These are phyloP conservation scores for Moelleriella libera DNA, from an alignment of 2,329 filamentous ascomycete genomes.

Conservation along the genomic window DNA sequence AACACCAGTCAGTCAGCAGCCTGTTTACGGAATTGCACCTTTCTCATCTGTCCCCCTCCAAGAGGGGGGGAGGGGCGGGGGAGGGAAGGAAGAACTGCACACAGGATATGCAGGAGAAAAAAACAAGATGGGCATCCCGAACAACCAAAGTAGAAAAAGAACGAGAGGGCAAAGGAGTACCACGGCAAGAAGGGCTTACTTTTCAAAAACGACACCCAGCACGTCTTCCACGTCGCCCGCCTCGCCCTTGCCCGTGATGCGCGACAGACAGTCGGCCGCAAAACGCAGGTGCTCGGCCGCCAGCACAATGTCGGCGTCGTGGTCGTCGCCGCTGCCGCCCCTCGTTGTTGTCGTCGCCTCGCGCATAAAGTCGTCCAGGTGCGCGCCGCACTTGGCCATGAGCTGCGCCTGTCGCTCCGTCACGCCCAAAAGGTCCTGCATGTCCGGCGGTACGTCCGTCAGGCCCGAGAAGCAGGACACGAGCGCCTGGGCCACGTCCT, in stretches of 20 bases:
- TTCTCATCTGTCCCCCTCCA: too few species aligned
- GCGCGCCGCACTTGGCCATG: constrained; percentile 54
- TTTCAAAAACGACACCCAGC: constrained; percentile 92
- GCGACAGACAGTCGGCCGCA: constrained; percentile 66
- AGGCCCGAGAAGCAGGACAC: constrained; percentile 54
- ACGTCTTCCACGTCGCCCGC: constrained; percentile 89
- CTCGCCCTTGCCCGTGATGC: constrained; percentile 77
- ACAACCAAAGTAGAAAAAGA: too few species aligned
- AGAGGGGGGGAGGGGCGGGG: too few species aligned
- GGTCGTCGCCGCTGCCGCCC: constrained; percentile 6
- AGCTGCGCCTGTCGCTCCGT: constrained; percentile 81
- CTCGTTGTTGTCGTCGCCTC: constrained; percentile 30
- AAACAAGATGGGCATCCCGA: too few species aligned
- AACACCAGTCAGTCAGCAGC: too few species aligned
- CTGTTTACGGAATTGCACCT: too few species aligned
- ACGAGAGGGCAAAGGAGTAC: too few species aligned
- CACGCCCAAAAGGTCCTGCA: constrained; percentile 77
- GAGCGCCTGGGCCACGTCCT: constrained; percentile 52
- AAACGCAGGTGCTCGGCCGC: constrained; percentile 79
- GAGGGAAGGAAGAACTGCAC: too few species aligned
- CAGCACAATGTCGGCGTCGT: constrained; percentile 68
- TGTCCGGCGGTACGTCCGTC: constrained; percentile 55
- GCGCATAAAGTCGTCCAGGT: constrained; percentile 60
- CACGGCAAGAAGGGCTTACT: constrained; percentile 42
- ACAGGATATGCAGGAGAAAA: too few species aligned